Percentiles rank a stretch among this genome's conserved stretches.
These are phyloP conservation scores for Chalciporus sp. DNA, from an alignment of 1,284 basidiomycete species.

Conservation along the genomic window DNA sequence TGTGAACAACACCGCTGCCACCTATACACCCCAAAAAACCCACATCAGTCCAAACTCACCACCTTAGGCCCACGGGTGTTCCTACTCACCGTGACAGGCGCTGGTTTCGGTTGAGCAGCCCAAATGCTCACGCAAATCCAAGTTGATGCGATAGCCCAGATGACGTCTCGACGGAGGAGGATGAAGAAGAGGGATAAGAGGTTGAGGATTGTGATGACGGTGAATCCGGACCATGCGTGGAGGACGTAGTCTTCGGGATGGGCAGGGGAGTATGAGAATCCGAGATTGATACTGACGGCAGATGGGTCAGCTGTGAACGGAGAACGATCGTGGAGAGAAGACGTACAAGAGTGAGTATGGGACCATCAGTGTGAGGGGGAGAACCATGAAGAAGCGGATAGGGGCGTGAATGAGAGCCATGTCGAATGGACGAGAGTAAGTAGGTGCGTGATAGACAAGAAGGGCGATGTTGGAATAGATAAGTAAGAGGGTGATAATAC, in stretches of 20 bases:
- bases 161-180: constrained; percentile 58
- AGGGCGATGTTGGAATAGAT: constrained; percentile 70
- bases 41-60: not conserved
- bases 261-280: constrained; percentile 46
- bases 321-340: constrained; percentile 29
- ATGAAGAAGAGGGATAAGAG: constrained; percentile 59
- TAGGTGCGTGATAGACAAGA: constrained; percentile 65
- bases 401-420: constrained; percentile 74
- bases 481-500: constrained; percentile 58
- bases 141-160: constrained; percentile 70
- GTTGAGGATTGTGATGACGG: constrained; percentile 61
- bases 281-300: constrained; percentile 56
- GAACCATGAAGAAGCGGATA: constrained; percentile 67
- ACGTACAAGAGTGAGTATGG: constrained; percentile 52
- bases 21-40: constrained; percentile 36
- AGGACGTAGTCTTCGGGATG: constrained; percentile 49
- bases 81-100: constrained; percentile 59
- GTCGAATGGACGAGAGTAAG: constrained; percentile 58
- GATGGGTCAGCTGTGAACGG: constrained; percentile 37
- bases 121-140: constrained; percentile 72
- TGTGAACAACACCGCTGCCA: constrained; percentile 61
- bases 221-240: constrained; percentile 64
- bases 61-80: not conserved
- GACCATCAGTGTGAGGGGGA: constrained; percentile 51
- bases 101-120: constrained; percentile 60